Percentiles rank a stretch among this genome's conserved stretches.
Conservation (phyloP, 192 early-diverging fungal genomes). For the Rhizophagus prolifer region DNA sequence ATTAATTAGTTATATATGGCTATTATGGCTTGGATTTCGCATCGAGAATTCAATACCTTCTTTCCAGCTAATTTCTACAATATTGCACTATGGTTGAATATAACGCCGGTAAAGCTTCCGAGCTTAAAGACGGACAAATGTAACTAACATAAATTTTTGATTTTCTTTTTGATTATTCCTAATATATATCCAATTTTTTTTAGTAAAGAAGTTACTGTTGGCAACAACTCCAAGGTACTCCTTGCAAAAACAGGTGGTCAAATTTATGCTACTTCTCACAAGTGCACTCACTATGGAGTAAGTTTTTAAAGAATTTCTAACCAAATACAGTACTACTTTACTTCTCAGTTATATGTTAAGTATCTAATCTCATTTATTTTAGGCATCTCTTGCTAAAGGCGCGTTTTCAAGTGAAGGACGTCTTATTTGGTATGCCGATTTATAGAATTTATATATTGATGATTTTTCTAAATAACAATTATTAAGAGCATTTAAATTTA, state of each 20-base stretch:
- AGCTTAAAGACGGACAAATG: background rate
- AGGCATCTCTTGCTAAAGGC: slow-evolving; percentile 29
- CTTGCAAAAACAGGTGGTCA: slow-evolving; percentile 29
- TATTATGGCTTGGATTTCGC: too few species aligned
- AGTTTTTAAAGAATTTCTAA: background rate
- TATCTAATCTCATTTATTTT: background rate
- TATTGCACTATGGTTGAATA: background rate
- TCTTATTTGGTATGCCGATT: slow-evolving; percentile 33
- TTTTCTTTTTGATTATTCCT: background rate
- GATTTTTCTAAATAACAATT: background rate
- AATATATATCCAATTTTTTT: background rate
- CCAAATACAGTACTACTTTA: background rate
- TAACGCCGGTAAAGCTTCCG: background rate
- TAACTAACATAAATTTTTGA: background rate
- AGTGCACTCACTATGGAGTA: slow-evolving; percentile 41
- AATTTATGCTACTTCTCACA: slow-evolving; percentile 35
- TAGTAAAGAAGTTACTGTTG: slow-evolving; percentile 36
- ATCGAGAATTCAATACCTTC: too few species aligned
- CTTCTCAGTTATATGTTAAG: background rate
- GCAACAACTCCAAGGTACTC: slow-evolving; percentile 12
- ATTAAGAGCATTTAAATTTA: background rate
- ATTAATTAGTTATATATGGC: too few species aligned
- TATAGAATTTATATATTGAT: background rate
- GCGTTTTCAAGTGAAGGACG: slow-evolving; percentile 35
- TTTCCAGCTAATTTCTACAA: background rate